These are phyloP conservation scores for Stentor roeselii DNA, from an alignment of 73 alveolate genomes.

Conservation along the genomic window DNA sequence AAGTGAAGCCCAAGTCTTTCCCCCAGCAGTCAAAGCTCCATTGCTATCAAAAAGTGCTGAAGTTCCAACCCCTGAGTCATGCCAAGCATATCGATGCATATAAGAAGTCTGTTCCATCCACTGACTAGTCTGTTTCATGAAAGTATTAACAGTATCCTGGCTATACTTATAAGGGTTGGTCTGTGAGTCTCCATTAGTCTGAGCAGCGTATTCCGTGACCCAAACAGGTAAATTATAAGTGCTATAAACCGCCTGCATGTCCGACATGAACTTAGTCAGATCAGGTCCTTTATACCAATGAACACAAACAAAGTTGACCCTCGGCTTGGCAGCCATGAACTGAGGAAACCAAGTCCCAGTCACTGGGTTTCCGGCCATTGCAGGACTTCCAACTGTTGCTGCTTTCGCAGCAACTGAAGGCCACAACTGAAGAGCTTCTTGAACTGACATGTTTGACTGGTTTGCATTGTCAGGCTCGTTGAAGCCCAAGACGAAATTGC, in stretches of 20 bases:
- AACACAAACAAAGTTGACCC: constrained; percentile 22
- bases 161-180: constrained; percentile 23
- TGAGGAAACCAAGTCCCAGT: constrained; percentile 27
- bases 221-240: too few species aligned
- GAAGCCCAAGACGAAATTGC: constrained; percentile 8
- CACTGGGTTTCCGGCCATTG: constrained; percentile 33
- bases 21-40: constrained; percentile 17
- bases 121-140: too few species aligned
- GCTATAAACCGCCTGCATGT: too few species aligned
- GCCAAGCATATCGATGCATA: constrained; percentile 38
- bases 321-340: constrained; percentile 32
- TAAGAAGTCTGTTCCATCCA: constrained; percentile 23
- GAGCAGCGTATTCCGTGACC: too few species aligned
- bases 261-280: constrained; percentile 26
- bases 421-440: constrained; percentile 28
- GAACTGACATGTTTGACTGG: constrained; percentile 22
- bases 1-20: too few species aligned
- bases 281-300: constrained; percentile 37
- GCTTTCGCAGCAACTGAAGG: constrained; percentile 29
- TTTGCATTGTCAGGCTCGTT: constrained; percentile 30
- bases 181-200: too few species aligned
- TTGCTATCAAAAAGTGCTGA: not conserved
- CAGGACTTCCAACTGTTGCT: constrained; percentile 27
- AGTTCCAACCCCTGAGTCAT: constrained; percentile 30
- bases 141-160: too few species aligned